Base-by-base conservation (phyloP, 1,284 basidiomycete species). In the Phaffia rhodozyma region DNA sequence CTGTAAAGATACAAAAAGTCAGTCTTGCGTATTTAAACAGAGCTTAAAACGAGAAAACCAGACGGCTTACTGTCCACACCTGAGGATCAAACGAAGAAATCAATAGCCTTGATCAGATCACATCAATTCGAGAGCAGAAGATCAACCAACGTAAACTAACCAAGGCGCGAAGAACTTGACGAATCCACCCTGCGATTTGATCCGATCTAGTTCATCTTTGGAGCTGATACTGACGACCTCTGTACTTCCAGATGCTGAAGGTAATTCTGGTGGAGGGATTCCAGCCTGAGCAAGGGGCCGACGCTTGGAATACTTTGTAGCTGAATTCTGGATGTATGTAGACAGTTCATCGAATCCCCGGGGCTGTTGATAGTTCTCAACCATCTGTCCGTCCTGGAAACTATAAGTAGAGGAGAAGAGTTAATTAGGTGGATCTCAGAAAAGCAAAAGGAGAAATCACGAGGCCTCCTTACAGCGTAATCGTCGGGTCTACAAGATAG, bases 81-180 rank as follows among this genome's bases (percentile, higher is more conserved):
- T 82, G 43, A 21, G 29, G 2, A 38, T 16, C 1, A 30, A 54
- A 58, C 27, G 11, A 25, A 59, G 25, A n/a, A 30, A 32, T 1
- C 57, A 56, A 38, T 67, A 30, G 61, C 53, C 5, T 55, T 21
- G 27, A 21, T 18, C 13, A 21, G 5, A 4, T n/a, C 53, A 7
- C 18, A 5, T 21, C 7, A 51, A 32, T 43, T 43, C 13, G 38
- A 43, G 5, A 11, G 38, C 13, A 43, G 38, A 11, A 43, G 16
- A 43, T 16, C 20, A 27, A 56, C 51, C 9, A 29, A 29, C 23
- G 6, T 23, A 3, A 6, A 72, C 77, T 52, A 70, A 83, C 91
- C 91, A 93, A 0, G 91, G 91, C 0, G 90, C 91, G 72, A 82
- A 94, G 78, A 88, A 96, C 73, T 96, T 93, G 76, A 93, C 80